Conservation (phyloP, 192 early-diverging fungal genomes). For the Gamsiella multidivaricata region DNA sequence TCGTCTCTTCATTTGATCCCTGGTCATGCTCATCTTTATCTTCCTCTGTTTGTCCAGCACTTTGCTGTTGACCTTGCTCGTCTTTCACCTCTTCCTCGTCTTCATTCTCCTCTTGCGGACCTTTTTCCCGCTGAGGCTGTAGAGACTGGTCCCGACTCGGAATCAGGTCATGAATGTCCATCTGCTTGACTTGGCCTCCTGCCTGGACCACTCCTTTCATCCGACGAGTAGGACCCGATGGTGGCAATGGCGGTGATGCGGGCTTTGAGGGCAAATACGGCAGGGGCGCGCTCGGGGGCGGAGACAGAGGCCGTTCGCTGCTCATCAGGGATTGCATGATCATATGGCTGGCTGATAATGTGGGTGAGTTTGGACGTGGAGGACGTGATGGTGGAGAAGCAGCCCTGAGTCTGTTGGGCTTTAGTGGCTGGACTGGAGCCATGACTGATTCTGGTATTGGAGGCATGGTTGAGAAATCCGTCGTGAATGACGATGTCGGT, state of each 20-base stretch:
- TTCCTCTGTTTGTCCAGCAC: neutral
- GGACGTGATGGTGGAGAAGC: neutral
- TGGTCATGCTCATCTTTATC: neutral
- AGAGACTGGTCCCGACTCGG: neutral
- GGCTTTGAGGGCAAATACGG: neutral
- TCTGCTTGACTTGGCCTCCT: neutral
- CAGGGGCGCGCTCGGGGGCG: constrained; percentile 1
- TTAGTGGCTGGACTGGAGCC: neutral
- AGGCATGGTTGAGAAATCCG: neutral
- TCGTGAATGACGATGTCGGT: neutral
- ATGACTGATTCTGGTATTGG: neutral
- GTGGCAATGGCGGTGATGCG: constrained; percentile 1
- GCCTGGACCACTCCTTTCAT: neutral
- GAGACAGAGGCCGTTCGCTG: constrained; percentile 8
- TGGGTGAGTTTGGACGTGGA: neutral
- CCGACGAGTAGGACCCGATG: neutral
- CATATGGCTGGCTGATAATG: constrained; percentile 2
- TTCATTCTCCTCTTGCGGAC: neutral
- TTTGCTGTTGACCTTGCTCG: neutral
- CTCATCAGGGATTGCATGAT: neutral
- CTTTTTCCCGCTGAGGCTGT: neutral
- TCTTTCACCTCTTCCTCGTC: neutral
- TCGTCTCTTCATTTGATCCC: neutral
- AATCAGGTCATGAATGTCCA: neutral
- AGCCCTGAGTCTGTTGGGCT: neutral